These are phyloP conservation scores for Emergomyces orientalis DNA, from an alignment of 2,329 filamentous ascomycete species.

Conservation along the genomic window DNA sequence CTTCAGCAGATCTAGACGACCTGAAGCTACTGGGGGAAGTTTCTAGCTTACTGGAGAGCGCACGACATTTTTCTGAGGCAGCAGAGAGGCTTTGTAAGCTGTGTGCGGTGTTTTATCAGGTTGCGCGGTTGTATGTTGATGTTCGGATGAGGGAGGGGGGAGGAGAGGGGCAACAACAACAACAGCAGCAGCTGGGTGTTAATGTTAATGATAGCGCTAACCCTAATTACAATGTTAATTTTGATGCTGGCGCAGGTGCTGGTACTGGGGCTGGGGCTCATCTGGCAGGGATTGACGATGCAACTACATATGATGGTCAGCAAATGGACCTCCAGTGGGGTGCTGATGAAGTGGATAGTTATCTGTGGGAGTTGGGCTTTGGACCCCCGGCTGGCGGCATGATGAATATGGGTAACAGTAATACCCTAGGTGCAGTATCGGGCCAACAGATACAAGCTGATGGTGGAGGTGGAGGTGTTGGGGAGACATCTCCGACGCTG, in stretches of 20 bases:
- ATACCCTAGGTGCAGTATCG: background rate
- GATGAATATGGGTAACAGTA: background rate
- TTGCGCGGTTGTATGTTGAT: constrained; percentile 54
- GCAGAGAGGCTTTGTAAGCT: constrained; percentile 54
- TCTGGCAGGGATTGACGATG: background rate
- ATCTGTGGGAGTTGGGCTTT: constrained; percentile 54
- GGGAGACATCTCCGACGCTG: constrained; percentile 37
- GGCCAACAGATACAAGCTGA: constrained; percentile 5
- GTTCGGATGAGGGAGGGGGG: constrained; percentile 45
- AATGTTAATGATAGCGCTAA: background rate
- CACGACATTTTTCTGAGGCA: constrained; percentile 47
- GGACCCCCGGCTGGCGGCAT: constrained; percentile 32
- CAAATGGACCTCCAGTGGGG: constrained; percentile 17
- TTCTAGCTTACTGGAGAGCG: constrained; percentile 45
- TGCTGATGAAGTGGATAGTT: constrained; percentile 52
- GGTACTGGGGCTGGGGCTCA: background rate
- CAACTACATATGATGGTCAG: background rate
- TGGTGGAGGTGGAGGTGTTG: constrained; percentile 12
- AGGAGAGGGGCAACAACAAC: constrained; percentile 11
- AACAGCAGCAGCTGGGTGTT: background rate
- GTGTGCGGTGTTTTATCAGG: constrained; percentile 52
- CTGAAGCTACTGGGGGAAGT: constrained; percentile 49
- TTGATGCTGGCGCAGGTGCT: background rate
- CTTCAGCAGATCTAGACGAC: constrained; percentile 46
- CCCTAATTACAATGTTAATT: background rate